Evolutionary conservation across 148 eudicot species (phyloP).

Genomic region (Bassia scoparia): DNA sequence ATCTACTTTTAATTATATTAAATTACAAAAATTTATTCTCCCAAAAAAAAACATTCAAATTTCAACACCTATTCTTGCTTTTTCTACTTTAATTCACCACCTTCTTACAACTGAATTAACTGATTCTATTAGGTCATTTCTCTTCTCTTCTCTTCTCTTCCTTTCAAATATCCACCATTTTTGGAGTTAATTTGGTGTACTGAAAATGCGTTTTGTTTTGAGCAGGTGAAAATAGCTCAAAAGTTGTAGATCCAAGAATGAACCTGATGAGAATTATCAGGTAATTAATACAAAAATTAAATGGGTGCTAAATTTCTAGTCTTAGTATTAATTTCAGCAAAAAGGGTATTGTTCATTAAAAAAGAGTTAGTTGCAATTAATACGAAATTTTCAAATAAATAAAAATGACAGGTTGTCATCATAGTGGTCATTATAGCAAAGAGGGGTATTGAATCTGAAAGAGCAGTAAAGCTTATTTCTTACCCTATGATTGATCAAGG

Average conservation of each 20-base stretch:
- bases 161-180: background rate
- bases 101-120: slow-evolving; percentile 11
- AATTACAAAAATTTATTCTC: no score
- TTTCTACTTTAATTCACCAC: background rate
- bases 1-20: background rate
- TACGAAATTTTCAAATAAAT: background rate
- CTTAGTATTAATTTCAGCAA: no score
- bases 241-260: slow-evolving; percentile 18
- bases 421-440: background rate
- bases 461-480: background rate
- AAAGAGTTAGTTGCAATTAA: no score
- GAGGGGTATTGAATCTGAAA: background rate
- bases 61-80: slow-evolving; percentile 2
- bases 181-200: no score
- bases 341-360: no score
- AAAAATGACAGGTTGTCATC: background rate
- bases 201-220: background rate
- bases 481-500: background rate
- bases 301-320: no score
- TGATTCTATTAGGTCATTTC: background rate
- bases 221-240: background rate
- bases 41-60: background rate
- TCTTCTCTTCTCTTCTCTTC: no score
- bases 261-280: slow-evolving; percentile 3
- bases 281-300: background rate